These are phyloP conservation scores for Miscanthus lutarioriparius DNA, from an alignment of 176 grass and related monocot genomes.

Conservation along the genomic window DNA sequence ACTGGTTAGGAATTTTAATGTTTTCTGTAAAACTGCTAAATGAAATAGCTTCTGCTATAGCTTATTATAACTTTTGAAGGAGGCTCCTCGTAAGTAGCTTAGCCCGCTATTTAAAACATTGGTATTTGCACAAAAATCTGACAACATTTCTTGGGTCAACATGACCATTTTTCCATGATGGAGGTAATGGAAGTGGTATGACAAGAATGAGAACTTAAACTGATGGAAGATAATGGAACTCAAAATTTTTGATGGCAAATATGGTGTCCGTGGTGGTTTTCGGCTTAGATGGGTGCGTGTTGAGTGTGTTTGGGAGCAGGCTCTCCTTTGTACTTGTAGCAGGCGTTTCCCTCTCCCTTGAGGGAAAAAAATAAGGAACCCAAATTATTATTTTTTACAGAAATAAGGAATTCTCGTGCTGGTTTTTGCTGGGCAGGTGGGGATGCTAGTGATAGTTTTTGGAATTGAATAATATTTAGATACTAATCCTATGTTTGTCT, in stretches of 20 bases:
- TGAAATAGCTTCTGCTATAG: too few species aligned
- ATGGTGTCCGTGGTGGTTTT: not conserved
- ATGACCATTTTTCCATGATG: not conserved
- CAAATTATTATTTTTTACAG: not conserved
- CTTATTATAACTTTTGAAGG: too few species aligned
- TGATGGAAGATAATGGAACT: not conserved
- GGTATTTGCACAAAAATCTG: too few species aligned
- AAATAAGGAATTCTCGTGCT: not conserved
- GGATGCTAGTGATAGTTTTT: not conserved
- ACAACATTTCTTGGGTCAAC: not conserved
- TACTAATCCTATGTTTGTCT: not conserved
- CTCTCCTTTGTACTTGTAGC: not conserved
- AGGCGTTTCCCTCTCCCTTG: not conserved
- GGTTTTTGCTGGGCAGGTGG: not conserved
- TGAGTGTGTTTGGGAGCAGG: not conserved
- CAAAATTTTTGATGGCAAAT: not conserved
- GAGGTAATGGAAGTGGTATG: not conserved
- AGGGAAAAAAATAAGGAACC: not conserved
- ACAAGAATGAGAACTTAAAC: not conserved
- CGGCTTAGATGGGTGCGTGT: not conserved
- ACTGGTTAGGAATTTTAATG: too few species aligned
- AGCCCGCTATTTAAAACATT: too few species aligned
- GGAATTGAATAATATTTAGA: not conserved
- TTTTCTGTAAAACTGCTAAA: too few species aligned
- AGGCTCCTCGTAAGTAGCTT: too few species aligned